These are phyloP conservation scores for Bipolaris zeicola DNA, from an alignment of 2,329 filamentous ascomycete species.

Conservation along the genomic window DNA sequence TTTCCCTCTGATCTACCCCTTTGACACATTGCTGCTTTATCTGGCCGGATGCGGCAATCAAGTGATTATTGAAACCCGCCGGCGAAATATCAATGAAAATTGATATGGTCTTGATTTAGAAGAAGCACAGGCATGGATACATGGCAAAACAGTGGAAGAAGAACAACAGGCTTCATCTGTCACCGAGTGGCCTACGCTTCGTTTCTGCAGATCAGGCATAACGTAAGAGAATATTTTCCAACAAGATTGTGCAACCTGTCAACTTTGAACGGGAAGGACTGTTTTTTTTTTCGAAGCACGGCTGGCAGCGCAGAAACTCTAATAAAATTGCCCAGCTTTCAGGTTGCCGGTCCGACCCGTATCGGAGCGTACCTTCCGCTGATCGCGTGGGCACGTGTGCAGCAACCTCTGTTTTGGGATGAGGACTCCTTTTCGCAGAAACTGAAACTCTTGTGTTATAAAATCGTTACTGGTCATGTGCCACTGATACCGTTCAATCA, in stretches of 20 bases:
- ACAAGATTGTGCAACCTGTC: background rate
- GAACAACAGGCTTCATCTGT: background rate
- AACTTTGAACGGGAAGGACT: background rate
- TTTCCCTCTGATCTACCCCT: background rate
- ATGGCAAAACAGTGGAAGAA: background rate
- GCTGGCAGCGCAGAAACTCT: background rate
- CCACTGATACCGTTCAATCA: background rate
- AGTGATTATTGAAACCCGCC: background rate
- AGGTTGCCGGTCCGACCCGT: constrained; percentile 13
- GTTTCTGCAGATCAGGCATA: background rate
- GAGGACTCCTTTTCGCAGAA: background rate
- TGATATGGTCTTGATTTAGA: background rate
- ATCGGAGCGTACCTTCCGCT: constrained; percentile 13
- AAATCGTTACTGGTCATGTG: background rate
- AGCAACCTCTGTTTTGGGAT: background rate
- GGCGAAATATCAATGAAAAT: background rate
- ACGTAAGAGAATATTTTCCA: background rate
- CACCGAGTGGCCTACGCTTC: no score
- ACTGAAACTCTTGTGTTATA: background rate
- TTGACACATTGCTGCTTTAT: background rate
- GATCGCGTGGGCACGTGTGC: constrained; percentile 4
- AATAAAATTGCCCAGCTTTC: background rate
- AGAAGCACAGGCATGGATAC: background rate
- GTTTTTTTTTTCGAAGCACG: background rate
- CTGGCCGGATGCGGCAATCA: background rate